Evolutionary conservation across 2,329 filamentous ascomycete genomes (phyloP), one percentile per base, ranked within the genome.

Genomic region (Alternaria gaisen): DNA sequence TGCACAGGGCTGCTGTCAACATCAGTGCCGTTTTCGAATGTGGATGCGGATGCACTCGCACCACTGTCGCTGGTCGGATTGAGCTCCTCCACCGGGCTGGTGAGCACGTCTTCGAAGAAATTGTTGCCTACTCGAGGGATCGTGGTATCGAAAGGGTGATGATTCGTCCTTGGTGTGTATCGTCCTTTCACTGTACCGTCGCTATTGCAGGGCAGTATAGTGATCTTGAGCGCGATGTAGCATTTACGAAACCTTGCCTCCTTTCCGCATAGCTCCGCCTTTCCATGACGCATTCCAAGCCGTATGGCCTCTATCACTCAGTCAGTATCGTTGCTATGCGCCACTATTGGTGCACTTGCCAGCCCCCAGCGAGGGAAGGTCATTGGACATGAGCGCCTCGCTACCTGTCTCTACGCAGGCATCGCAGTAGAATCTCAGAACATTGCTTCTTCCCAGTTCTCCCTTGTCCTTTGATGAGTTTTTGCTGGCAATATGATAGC

Each of bases 31-130:
- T 38, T 11, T 26, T 32, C 16, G 32, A n/a, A 10, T 6, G 0
- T 0, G 0, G 30, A 11, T 7, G 46, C 14, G 0, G 30, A 11
- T 24, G 30, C 20, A 20, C 14, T 26, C 32, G 46, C 20, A 5
- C 2, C 5, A 38, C 9, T 12, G 9, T 26, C 34, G 14, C 16
- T 5, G 16, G 32, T 16, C 8, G 46, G 20, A 10, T 50, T 24
- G 20, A 1, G 2, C 5, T 38, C 2, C 32, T 38, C 3, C 20
- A 9, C 14, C 11, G 46, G 32, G 20, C 3, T 26, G 30, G 24
- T 26, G 12, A 52, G n/a, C n/a, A 68, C 43, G 9, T 64, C 63
- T 30, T 67, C 61, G 32, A 65, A 67, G 60, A 68, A 64, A 16
- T 64, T 65, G 16, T 42, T 42, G 1, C 67, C 64, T 1, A 54